A percentile compares a stretch with the other conserved stretches of the same genome.
These are phyloP conservation scores for Wickerhamiella sorbophila DNA, from an alignment of 805 yeast genomes.

Conservation along the genomic window DNA sequence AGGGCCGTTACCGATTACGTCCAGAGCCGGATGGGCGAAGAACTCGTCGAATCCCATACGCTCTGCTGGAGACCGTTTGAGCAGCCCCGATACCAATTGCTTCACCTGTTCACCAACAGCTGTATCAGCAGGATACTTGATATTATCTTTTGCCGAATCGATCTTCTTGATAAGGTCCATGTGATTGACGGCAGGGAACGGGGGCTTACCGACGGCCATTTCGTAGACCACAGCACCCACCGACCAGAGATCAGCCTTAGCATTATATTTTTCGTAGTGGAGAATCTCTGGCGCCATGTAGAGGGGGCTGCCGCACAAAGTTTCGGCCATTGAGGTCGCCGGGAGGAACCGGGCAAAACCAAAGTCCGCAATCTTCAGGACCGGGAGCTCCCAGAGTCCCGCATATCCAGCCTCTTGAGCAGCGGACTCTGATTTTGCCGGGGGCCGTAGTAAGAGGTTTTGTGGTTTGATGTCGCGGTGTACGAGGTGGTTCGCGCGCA, in stretches of 20 bases:
- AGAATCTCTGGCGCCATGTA: slow-evolving; percentile 98
- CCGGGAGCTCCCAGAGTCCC: slow-evolving; percentile 81
- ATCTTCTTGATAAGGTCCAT: slow-evolving; percentile 78
- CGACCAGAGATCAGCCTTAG: slow-evolving; percentile 96
- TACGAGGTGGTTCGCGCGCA: slow-evolving; percentile 71
- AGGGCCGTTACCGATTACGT: slow-evolving; percentile 43
- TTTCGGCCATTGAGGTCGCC: slow-evolving; percentile 86
- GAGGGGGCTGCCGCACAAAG: slow-evolving; percentile 92
- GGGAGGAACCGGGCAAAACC: slow-evolving; percentile 96
- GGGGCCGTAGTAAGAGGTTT: slow-evolving; percentile 67
- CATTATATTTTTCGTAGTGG: slow-evolving; percentile 87
- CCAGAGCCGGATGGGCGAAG: slow-evolving; percentile 40
- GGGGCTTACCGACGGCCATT: slow-evolving; percentile 94
- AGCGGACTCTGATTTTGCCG: slow-evolving; percentile 47
- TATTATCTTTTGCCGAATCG: slow-evolving; percentile 64
- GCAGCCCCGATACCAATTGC: slow-evolving; percentile 54
- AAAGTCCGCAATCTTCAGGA: slow-evolving; percentile 88
- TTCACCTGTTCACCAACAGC: slow-evolving; percentile 49
- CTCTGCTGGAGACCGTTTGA: slow-evolving; percentile 74
- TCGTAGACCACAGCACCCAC: slow-evolving; percentile 94
- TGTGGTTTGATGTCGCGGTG: slow-evolving; percentile 96
- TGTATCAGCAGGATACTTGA: slow-evolving; percentile 48
- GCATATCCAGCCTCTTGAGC: slow-evolving; percentile 45
- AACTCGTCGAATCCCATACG: slow-evolving; percentile 82
- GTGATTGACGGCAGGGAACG: slow-evolving; percentile 87